phyloP scores from a whole-genome alignment of 2,329 filamentous ascomycete species.

The Pyrenochaeta sp. region DNA sequence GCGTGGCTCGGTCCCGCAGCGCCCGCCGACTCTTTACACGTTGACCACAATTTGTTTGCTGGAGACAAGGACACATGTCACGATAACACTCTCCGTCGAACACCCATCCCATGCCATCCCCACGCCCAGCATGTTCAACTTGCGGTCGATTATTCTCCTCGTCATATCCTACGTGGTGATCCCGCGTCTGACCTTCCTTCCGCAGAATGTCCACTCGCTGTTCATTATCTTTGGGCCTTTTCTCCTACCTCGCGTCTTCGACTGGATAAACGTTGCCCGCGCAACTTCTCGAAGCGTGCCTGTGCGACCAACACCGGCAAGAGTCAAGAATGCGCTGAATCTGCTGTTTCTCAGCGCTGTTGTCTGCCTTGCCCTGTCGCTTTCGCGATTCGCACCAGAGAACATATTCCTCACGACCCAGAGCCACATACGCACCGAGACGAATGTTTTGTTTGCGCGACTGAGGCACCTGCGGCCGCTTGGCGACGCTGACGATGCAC shows the following conservation, averaged over 20 bases:
- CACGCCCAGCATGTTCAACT: constrained; percentile 39
- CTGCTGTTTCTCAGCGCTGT: constrained; percentile 66
- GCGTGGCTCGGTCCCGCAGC: constrained; percentile 11
- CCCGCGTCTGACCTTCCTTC: constrained; percentile 49
- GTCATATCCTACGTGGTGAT: constrained; percentile 46
- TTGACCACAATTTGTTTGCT: constrained; percentile 12
- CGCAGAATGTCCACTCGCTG: constrained; percentile 41
- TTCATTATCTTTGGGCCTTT: constrained; percentile 72
- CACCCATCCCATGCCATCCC: constrained; percentile 12
- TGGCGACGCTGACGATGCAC: constrained; percentile 67
- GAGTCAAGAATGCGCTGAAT: constrained; percentile 66
- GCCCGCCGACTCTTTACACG: constrained; percentile 11
- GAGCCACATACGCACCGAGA: constrained; percentile 85
- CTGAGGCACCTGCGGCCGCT: constrained; percentile 69
- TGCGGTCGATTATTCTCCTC: constrained; percentile 42
- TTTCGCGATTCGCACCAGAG: constrained; percentile 74
- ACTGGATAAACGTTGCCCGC: constrained; percentile 68
- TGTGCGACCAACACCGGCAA: constrained; percentile 64
- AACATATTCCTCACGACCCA: constrained; percentile 83
- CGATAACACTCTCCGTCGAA: constrained; percentile 1
- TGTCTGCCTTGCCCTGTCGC: constrained; percentile 66
- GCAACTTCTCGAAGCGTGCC: constrained; percentile 53
- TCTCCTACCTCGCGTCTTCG: constrained; percentile 71
- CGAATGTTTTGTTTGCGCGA: constrained; percentile 83
- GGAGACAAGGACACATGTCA: constrained; percentile 18